Percentiles rank a stretch among this genome's conserved stretches.
Evolutionary conservation across 805 yeast species (phyloP).

Genomic region (Saturnispora silvae): DNA sequence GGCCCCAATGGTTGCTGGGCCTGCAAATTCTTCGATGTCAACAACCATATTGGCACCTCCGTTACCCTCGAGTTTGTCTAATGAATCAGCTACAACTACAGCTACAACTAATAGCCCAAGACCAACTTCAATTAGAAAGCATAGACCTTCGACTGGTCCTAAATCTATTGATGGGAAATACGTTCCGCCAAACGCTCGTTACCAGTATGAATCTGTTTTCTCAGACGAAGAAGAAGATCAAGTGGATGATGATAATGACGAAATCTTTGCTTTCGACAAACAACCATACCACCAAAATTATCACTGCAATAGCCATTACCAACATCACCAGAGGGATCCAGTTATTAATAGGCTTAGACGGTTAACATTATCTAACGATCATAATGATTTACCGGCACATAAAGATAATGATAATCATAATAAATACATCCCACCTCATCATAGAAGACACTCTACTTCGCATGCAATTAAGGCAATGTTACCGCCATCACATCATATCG

Average conservation of each 20-base stretch:
- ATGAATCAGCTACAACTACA: not conserved
- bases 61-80: not conserved
- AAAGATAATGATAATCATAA: conserved; percentile 14
- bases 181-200: conserved; percentile 61
- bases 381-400: no score
- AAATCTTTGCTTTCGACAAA: conserved; percentile 29
- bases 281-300: not conserved
- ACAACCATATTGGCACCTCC: not conserved
- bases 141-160: conserved; percentile 5
- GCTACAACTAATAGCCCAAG: not conserved
- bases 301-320: no score
- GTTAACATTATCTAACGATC: no score
- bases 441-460: conserved; percentile 29
- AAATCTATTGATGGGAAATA: conserved; percentile 38
- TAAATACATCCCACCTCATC: conserved; percentile 45
- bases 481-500: no score
- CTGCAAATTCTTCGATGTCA: not conserved
- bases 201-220: conserved; percentile 22
- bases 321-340: no score
- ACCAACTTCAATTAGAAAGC: not conserved
- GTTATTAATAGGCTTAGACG: no score
- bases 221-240: conserved; percentile 7
- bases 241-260: conserved; percentile 17
- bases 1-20: not conserved
- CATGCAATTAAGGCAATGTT: no score